phyloP scores from a whole-genome alignment of 345 rosid species.

The Brassica juncea region DNA sequence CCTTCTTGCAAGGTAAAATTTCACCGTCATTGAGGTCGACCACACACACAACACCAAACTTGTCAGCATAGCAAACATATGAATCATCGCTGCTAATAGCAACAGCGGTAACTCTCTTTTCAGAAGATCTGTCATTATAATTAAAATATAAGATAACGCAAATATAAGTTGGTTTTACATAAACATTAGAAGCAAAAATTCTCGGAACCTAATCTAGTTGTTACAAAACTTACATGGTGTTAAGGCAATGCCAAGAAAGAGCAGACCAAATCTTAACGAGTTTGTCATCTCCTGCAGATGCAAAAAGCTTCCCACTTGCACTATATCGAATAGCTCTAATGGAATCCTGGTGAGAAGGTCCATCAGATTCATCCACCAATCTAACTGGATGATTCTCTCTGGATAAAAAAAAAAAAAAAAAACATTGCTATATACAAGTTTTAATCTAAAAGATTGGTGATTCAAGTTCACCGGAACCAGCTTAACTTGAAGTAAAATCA shows the following conservation, averaged over 20 bases:
- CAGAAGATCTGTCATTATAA: conserved; percentile 55
- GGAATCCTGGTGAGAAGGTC: conserved; percentile 63
- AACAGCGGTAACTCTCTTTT: conserved; percentile 90
- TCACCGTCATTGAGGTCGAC: conserved; percentile 51
- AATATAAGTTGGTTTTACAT: neutral
- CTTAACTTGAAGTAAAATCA: neutral
- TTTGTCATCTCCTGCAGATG: conserved; percentile 92
- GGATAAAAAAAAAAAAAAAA: neutral
- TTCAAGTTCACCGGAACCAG: neutral
- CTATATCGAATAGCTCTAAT: conserved; percentile 79
- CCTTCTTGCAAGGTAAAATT: conserved; percentile 52
- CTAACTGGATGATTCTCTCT: conserved; percentile 56
- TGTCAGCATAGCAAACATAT: conserved; percentile 84
- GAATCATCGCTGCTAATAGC: conserved; percentile 66
- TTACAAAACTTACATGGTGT: conserved; percentile 57
- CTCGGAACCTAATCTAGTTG: neutral
- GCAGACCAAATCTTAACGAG: conserved; percentile 88
- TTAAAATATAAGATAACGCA: neutral
- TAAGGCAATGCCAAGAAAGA: conserved; percentile 70
- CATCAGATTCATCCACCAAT: conserved; percentile 65
- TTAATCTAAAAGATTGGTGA: neutral
- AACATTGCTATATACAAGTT: neutral
- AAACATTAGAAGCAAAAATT: neutral
- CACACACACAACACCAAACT: conserved; percentile 97
- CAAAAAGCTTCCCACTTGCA: conserved; percentile 68